These are phyloP conservation scores for Xylariaceae sp. DNA, from an alignment of 2,329 filamentous ascomycete genomes.

Conservation along the genomic window DNA sequence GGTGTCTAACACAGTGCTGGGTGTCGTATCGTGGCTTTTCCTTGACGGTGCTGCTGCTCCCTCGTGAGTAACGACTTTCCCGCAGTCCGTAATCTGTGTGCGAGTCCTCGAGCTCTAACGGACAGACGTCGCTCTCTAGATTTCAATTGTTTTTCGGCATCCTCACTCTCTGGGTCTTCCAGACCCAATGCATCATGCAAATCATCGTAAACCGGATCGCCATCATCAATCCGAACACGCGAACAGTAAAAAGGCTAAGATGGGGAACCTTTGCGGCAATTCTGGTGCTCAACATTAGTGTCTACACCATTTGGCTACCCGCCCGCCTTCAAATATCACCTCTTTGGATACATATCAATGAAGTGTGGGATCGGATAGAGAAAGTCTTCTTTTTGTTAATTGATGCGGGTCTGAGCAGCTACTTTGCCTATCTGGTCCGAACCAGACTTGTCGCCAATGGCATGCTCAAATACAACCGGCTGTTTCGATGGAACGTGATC, in stretches of 20 bases:
- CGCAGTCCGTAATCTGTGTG: no score
- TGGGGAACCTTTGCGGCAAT: slow-evolving; percentile 39
- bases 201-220: slow-evolving; percentile 51
- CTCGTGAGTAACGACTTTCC: background rate
- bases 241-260: slow-evolving; percentile 37
- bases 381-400: slow-evolving; percentile 47
- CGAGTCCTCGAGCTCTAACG: no score
- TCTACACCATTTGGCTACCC: slow-evolving; percentile 51
- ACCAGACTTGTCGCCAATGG: slow-evolving; percentile 44
- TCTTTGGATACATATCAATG: slow-evolving; percentile 40
- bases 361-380: slow-evolving; percentile 48
- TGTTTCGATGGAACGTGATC: slow-evolving; percentile 44
- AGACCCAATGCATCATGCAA: slow-evolving; percentile 48
- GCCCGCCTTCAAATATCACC: slow-evolving; percentile 39
- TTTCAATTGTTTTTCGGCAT: slow-evolving; percentile 4
- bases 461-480: slow-evolving; percentile 44
- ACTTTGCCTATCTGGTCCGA: slow-evolving; percentile 45
- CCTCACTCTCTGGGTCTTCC: slow-evolving; percentile 32
- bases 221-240: slow-evolving; percentile 41
- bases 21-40: background rate
- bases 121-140: background rate
- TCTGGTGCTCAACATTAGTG: slow-evolving; percentile 46
- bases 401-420: slow-evolving; percentile 44
- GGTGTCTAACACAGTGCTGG: slow-evolving; percentile 3
- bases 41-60: background rate